phyloP scores from a whole-genome alignment of 2,329 filamentous ascomycete genomes.

The Dactylellina haptotyla region DNA sequence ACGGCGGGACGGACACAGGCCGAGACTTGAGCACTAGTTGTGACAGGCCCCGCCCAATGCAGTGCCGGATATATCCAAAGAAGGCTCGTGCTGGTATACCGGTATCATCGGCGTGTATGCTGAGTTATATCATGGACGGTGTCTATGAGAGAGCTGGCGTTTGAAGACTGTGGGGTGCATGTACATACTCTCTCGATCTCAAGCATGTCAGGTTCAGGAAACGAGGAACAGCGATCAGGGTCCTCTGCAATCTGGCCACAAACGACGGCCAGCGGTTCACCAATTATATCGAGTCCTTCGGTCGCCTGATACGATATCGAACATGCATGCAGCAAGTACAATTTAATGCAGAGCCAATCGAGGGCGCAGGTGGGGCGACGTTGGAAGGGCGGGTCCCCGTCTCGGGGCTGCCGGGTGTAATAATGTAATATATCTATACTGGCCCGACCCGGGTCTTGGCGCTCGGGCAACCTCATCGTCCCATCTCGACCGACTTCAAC shows the following conservation, averaged over 20 bases:
- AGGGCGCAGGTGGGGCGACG: neutral
- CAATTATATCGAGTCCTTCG: neutral
- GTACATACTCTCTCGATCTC: neutral
- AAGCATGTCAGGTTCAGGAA: too few species aligned
- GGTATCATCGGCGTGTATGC: too few species aligned
- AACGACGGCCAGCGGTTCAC: neutral
- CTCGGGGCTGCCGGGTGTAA: conserved; percentile 12
- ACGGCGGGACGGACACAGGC: neutral
- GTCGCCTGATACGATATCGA: neutral
- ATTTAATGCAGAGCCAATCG: neutral
- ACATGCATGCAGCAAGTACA: neutral
- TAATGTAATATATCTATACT: too few species aligned
- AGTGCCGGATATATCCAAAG: neutral
- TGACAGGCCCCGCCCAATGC: neutral
- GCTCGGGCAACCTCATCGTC: neutral
- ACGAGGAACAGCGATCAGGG: neutral
- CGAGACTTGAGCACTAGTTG: neutral
- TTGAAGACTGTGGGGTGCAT: neutral
- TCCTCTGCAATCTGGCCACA: neutral
- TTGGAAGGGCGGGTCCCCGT: conserved; percentile 1
- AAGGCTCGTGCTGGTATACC: too few species aligned
- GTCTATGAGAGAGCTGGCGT: too few species aligned
- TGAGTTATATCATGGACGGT: too few species aligned
- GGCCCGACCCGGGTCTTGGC: neutral
- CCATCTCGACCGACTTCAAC: neutral